Percentiles rank a stretch among this genome's conserved stretches.
phyloP scores from a whole-genome alignment of 2,329 filamentous ascomycete genomes.

The Pseudocercospora vitis region DNA sequence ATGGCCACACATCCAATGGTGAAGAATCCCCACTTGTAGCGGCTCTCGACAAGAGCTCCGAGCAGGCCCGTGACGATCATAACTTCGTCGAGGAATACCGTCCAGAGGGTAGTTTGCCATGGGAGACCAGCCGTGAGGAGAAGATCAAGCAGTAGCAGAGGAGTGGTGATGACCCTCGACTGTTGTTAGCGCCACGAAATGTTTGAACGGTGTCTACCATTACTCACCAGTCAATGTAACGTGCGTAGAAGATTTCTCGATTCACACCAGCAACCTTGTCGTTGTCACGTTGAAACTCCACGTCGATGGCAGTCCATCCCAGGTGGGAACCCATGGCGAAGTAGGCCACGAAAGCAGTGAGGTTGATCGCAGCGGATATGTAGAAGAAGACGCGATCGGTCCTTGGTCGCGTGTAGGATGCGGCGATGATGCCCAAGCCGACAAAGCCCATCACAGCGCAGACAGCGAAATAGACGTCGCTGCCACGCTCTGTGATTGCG shows the following conservation, averaged over 20 bases:
- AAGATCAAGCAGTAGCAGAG: conserved; percentile 59
- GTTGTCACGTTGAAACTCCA: conserved; percentile 53
- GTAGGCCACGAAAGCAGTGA: conserved; percentile 61
- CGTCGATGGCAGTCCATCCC: conserved; percentile 59
- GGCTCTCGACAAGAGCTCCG: conserved; percentile 58
- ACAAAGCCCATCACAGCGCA: conserved; percentile 60
- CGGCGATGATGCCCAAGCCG: conserved; percentile 42
- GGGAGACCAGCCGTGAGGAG: conserved; percentile 62
- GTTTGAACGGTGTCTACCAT: neutral
- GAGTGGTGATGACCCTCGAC: conserved; percentile 55
- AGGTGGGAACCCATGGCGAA: conserved; percentile 63
- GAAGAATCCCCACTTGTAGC: conserved; percentile 59
- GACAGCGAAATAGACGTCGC: conserved; percentile 63
- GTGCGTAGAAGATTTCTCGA: conserved; percentile 62
- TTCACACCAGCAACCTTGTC: conserved; percentile 50
- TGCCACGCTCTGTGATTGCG: conserved; percentile 60
- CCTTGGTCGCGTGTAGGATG: conserved; percentile 41
- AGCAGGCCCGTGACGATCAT: conserved; percentile 64
- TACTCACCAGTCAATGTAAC: conserved; percentile 60
- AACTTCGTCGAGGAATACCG: conserved; percentile 59
- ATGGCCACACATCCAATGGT: conserved; percentile 45
- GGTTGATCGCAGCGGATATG: conserved; percentile 56
- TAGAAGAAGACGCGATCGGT: conserved; percentile 60
- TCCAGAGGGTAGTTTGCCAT: conserved; percentile 62
- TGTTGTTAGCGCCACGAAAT: neutral